Evolutionary conservation across 129 eudicot genomes (phyloP).

Genomic region (Gnaphalium uliginosum): DNA sequence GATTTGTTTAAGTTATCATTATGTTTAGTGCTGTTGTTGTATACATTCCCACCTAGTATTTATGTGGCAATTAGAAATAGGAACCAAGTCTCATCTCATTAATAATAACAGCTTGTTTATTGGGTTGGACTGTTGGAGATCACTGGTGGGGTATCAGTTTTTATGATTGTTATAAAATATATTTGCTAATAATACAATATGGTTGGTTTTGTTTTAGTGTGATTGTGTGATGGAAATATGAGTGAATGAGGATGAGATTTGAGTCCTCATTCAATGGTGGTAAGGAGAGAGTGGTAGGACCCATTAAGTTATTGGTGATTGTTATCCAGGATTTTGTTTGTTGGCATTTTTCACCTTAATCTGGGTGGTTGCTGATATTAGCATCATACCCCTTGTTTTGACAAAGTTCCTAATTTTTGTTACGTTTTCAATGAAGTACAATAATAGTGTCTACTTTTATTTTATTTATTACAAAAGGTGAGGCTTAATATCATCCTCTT

Average conservation of each 20-base stretch:
- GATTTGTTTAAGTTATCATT: conserved; percentile 28
- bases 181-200: conserved; percentile 4
- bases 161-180: background rate
- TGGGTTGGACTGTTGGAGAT: background rate
- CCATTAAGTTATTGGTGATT: conserved; percentile 34
- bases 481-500: conserved; percentile 21
- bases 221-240: conserved; percentile 32
- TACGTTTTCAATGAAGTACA: no score
- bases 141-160: conserved; percentile 32
- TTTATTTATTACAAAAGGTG: background rate
- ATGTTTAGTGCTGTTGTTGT: conserved; percentile 32
- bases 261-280: conserved; percentile 36
- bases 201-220: background rate
- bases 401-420: background rate
- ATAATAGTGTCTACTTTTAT: background rate
- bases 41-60: conserved; percentile 14
- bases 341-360: conserved; percentile 25
- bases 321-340: conserved; percentile 18
- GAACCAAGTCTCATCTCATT: background rate
- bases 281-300: conserved; percentile 35
- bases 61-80: conserved; percentile 20
- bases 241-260: conserved; percentile 32
- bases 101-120: conserved; percentile 1
- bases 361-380: conserved; percentile 35
- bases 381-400: conserved; percentile 19